Conservation (phyloP, 306 rosid species). For the Adenanthera pavonina region DNA sequence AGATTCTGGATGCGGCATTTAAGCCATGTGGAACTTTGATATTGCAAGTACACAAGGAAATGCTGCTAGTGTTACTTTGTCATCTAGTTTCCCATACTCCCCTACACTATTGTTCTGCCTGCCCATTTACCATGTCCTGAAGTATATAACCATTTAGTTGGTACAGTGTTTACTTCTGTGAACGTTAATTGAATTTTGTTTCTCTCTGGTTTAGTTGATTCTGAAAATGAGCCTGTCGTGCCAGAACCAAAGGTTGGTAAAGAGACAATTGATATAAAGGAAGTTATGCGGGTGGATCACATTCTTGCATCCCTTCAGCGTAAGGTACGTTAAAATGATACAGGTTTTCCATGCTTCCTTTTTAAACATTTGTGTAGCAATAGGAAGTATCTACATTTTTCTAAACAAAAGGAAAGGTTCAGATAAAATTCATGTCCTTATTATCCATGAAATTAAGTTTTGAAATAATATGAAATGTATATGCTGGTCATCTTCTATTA, state of each 20-base stretch:
- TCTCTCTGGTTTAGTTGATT: slow-evolving; percentile 66
- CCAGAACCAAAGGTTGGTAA: slow-evolving; percentile 66
- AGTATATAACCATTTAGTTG: slow-evolving; percentile 25
- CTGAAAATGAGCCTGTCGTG: slow-evolving; percentile 65
- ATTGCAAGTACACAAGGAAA: background rate
- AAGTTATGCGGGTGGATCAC: slow-evolving; percentile 79
- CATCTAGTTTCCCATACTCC: background rate
- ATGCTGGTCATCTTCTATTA: background rate
- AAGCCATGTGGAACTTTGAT: background rate
- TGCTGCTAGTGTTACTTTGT: slow-evolving; percentile 23
- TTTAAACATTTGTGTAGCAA: slow-evolving; percentile 14
- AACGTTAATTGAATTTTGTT: slow-evolving; percentile 34
- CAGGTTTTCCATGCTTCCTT: slow-evolving; percentile 28
- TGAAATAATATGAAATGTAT: slow-evolving; percentile 17
- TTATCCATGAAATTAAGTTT: slow-evolving; percentile 19
- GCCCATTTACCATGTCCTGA: slow-evolving; percentile 9
- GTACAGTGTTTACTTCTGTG: slow-evolving; percentile 24
- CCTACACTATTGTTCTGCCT: slow-evolving; percentile 7
- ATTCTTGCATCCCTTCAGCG: slow-evolving; percentile 84
- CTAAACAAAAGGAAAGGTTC: slow-evolving; percentile 21
- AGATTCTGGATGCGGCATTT: slow-evolving; percentile 14
- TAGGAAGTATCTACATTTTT: background rate
- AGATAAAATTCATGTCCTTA: slow-evolving; percentile 19
- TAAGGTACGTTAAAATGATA: slow-evolving; percentile 54
- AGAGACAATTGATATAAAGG: slow-evolving; percentile 75